Evolutionary conservation across 129 eudicot species (phyloP).

Genomic region (Arctium lappa): DNA sequence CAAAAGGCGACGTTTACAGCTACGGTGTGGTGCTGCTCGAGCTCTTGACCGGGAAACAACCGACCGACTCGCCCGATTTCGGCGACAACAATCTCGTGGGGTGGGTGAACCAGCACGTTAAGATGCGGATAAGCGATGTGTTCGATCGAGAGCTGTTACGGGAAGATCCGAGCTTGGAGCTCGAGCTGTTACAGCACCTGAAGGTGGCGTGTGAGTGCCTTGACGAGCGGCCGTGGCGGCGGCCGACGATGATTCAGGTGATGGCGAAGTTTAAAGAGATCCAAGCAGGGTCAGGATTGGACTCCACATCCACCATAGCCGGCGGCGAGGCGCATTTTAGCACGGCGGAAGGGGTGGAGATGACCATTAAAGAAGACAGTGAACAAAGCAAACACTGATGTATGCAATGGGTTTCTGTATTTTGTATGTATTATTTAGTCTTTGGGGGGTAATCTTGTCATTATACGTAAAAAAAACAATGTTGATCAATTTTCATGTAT

Average conservation of each 20-base stretch:
- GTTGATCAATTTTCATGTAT: constrained; percentile 59
- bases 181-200: constrained; percentile 78
- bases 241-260: constrained; percentile 97
- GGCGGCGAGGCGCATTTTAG: constrained; percentile 48
- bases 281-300: constrained; percentile 84
- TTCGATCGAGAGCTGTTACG: constrained; percentile 64
- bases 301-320: constrained; percentile 56
- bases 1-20: constrained; percentile 95
- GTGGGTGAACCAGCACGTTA: constrained; percentile 82
- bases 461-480: constrained; percentile 52
- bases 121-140: constrained; percentile 48
- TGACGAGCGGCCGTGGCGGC: constrained; percentile 79
- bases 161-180: constrained; percentile 64
- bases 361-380: constrained; percentile 89
- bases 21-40: constrained; percentile 91
- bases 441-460: constrained; percentile 43
- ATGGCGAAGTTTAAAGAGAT: constrained; percentile 93
- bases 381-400: constrained; percentile 53
- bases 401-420: constrained; percentile 18
- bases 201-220: constrained; percentile 84
- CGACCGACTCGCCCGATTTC: constrained; percentile 86
- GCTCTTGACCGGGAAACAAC: constrained; percentile 83
- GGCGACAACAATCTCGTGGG: constrained; percentile 96
- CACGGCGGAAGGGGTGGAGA: constrained; percentile 68
- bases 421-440: constrained; percentile 48